These are phyloP conservation scores for Rhizopus microsporus DNA, from an alignment of 371 early-diverging fungal genomes.

Conservation along the genomic window DNA sequence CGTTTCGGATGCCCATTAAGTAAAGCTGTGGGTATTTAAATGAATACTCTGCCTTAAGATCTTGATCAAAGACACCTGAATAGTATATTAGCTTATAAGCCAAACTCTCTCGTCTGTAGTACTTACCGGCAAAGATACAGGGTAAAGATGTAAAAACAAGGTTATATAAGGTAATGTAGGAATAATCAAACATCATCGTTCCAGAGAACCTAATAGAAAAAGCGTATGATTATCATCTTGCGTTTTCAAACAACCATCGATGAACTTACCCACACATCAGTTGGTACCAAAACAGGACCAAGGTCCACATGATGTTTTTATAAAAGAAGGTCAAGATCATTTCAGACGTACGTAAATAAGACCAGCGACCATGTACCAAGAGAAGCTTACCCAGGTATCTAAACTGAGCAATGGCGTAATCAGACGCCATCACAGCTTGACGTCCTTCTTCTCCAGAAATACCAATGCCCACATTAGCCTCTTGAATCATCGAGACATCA, in stretches of 20 bases:
- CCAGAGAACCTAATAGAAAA: constrained; percentile 40
- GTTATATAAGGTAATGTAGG: constrained; percentile 77
- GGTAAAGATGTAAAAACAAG: constrained; percentile 78
- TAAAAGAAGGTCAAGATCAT: constrained; percentile 82
- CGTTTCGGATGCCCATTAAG: constrained; percentile 82
- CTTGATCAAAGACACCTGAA: constrained; percentile 85
- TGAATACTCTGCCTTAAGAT: constrained; percentile 76
- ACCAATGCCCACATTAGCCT: constrained; percentile 89
- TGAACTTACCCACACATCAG: constrained; percentile 66
- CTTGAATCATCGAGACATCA: constrained; percentile 94
- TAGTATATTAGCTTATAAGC: constrained; percentile 30
- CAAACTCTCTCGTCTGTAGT: not conserved
- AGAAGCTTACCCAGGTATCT: constrained; percentile 70
- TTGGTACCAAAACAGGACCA: constrained; percentile 84
- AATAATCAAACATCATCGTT: constrained; percentile 81
- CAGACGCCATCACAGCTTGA: constrained; percentile 89
- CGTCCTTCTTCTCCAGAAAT: constrained; percentile 93
- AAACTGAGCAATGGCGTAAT: constrained; percentile 90
- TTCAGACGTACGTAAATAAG: constrained; percentile 75
- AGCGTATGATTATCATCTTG: constrained; percentile 16
- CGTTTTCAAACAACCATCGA: not conserved
- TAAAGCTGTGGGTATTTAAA: constrained; percentile 86
- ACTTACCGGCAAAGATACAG: constrained; percentile 57
- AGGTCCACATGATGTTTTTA: constrained; percentile 79
- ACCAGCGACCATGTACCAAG: constrained; percentile 86